Base-by-base conservation (phyloP, 306 rosid species). In the Cicer bijugum region DNA sequence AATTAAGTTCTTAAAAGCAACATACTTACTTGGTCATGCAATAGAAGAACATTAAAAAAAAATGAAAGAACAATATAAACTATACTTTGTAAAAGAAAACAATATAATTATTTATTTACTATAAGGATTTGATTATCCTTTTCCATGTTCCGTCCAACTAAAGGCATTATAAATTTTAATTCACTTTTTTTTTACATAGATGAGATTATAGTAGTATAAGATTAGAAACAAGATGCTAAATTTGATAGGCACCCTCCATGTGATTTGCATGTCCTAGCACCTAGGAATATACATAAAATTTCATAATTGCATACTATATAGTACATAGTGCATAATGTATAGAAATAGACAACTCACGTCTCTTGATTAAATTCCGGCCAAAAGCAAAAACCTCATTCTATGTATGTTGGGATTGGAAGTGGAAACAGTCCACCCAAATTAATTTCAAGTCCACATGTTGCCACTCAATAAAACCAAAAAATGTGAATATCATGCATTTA, bases 131-230 rank as follows among this genome's bases (percentile, higher is more conserved):
- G 61, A 42, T 48, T 46, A 61, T 61, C 20, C 9, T 35, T 48
- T 61, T 47, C 62, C 23, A 61, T 47, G 51, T 68, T 68, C 81
- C 81, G 81, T 59, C 81, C 81, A 77, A 45, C 10, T 8, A 47
- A 78, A 40, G 47, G 46, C 57, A 71, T 69, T 48, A 38, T 9
- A 56, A 56, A 1, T 63, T 75, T 1, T n/a, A 37, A 38, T 37
- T 40, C 43, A 10, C 44, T 57, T 46, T 56, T 4, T 23, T 23
- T 3, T 28, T 28, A 28, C 2, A 7, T 35, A 20, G 44, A 57
- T 1, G 0, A 28, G 33, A 28, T 28, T 28, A 5, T 11, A 47
- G 7, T 2, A 8, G 10, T 1, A 55, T 16, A 40, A 33, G 39
- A 72, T 70, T n/a, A 14, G 7, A 33, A 15, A 33, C 12, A 9